These are phyloP conservation scores for Penicillium janthinellum DNA, from an alignment of 2,329 filamentous ascomycete genomes.

Conservation along the genomic window DNA sequence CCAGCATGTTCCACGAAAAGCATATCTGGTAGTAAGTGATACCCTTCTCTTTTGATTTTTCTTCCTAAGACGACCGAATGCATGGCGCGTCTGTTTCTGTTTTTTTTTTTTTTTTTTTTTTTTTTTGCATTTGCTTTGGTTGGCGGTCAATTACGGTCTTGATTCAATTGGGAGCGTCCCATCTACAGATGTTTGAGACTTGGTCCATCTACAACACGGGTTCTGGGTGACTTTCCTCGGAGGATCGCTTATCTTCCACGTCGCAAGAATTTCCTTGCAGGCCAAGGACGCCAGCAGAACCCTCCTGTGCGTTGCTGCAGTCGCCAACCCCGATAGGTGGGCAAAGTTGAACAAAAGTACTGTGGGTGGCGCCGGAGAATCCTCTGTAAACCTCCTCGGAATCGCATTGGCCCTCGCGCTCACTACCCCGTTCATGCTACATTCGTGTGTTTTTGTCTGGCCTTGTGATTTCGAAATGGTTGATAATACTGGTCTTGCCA, in stretches of 20 bases:
- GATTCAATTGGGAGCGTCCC: background rate
- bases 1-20: constrained; percentile 79
- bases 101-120: background rate
- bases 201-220: background rate
- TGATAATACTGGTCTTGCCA: background rate
- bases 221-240: background rate
- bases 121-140: background rate
- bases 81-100: background rate
- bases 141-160: background rate
- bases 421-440: background rate
- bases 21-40: constrained; percentile 81
- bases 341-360: constrained; percentile 3
- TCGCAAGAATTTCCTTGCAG: background rate
- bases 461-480: background rate
- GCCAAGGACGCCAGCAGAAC: constrained; percentile 7
- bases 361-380: constrained; percentile 1
- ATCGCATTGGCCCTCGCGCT: background rate
- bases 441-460: background rate
- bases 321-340: background rate
- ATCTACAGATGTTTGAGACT: background rate
- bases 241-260: background rate
- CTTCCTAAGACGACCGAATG: constrained; percentile 1
- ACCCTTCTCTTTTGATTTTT: constrained; percentile 12
- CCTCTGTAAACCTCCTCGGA: background rate
- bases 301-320: background rate